A percentile compares a stretch with the other conserved stretches of the same genome.
phyloP scores from a whole-genome alignment of 1,139 yeast genomes.

The Saccharomycopsis crataegensis region DNA sequence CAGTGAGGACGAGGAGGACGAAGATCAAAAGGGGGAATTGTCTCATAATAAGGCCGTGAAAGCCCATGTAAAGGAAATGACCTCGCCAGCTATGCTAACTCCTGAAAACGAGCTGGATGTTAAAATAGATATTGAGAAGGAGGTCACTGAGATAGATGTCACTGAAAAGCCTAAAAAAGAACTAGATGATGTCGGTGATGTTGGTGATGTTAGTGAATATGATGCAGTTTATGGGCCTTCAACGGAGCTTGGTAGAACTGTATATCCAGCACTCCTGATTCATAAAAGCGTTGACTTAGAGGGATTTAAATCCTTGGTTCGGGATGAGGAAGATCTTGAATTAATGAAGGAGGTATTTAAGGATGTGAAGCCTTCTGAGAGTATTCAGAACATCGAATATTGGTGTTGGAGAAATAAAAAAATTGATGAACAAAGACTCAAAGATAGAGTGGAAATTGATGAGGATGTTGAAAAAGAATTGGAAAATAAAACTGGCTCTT shows the following conservation, averaged over 20 bases:
- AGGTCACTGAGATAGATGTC: neutral
- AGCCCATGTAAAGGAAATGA: neutral
- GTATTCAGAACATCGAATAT: slow-evolving; percentile 40
- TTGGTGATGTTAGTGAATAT: slow-evolving; percentile 19
- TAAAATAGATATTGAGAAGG: neutral
- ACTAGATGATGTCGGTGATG: neutral
- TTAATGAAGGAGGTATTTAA: slow-evolving; percentile 42
- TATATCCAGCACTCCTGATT: slow-evolving; percentile 28
- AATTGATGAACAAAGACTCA: slow-evolving; percentile 1
- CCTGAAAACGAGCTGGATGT: neutral
- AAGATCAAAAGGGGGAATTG: neutral
- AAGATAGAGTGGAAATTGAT: slow-evolving; percentile 20
- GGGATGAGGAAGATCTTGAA: slow-evolving; percentile 68
- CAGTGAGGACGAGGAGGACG: slow-evolving; percentile 20
- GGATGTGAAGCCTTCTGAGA: slow-evolving; percentile 26
- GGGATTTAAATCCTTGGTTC: slow-evolving; percentile 46
- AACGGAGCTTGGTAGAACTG: slow-evolving; percentile 25
- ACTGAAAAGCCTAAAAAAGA: slow-evolving; percentile 10
- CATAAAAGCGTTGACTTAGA: slow-evolving; percentile 31
- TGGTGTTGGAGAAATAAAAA: slow-evolving; percentile 55
- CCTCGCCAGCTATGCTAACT: neutral
- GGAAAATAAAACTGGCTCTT: slow-evolving; percentile 50
- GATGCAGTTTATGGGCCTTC: slow-evolving; percentile 42
- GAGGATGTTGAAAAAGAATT: slow-evolving; percentile 31
- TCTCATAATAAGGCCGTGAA: neutral